Evolutionary conservation across 179 eudicot species (phyloP).

Genomic region (Silene coronaria): DNA sequence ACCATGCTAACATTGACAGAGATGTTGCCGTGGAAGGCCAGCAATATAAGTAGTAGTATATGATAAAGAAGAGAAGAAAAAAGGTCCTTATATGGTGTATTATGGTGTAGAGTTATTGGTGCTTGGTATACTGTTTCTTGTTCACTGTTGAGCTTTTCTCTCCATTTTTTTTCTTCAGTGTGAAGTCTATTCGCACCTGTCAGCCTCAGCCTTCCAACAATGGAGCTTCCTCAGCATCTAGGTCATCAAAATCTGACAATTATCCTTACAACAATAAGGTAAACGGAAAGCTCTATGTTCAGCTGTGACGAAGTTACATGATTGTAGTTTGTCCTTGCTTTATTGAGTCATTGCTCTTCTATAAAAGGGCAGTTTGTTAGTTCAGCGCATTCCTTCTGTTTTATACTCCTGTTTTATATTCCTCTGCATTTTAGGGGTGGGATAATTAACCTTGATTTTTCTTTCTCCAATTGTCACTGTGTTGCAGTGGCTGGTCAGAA

Average conservation of each 20-base stretch:
- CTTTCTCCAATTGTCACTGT: neutral
- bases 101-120: neutral
- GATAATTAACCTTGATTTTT: no score
- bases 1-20: neutral
- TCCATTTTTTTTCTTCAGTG: slow-evolving; percentile 25
- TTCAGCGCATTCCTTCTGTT: no score
- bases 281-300: neutral
- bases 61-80: neutral
- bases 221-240: slow-evolving; percentile 37
- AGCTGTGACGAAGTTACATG: neutral
- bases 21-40: neutral
- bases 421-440: no score
- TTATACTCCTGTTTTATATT: no score
- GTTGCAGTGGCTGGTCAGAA: neutral
- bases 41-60: neutral
- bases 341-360: neutral
- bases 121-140: neutral
- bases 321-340: neutral
- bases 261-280: slow-evolving; percentile 36
- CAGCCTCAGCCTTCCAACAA: slow-evolving; percentile 43
- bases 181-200: slow-evolving; percentile 49
- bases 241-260: slow-evolving; percentile 38
- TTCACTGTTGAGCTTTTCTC: neutral
- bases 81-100: neutral
- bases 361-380: no score